Percentiles rank a stretch among this genome's conserved stretches.
Conservation (phyloP, 768 basidiomycete genomes). For the Leucogyrophana mollusca region DNA sequence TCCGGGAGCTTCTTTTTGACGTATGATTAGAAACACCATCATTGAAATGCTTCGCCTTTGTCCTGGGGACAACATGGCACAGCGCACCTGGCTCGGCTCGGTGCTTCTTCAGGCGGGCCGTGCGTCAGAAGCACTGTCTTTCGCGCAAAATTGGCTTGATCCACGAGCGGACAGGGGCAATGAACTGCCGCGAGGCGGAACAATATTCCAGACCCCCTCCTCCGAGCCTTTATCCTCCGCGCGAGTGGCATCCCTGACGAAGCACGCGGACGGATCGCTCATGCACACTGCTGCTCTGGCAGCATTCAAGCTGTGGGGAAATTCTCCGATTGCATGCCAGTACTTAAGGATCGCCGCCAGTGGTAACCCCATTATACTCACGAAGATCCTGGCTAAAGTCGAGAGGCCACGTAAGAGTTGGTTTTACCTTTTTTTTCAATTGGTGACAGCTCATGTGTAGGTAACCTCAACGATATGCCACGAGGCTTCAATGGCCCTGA, state of each 20-base stretch:
- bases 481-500: slow-evolving; percentile 36
- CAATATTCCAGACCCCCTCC: slow-evolving; percentile 25
- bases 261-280: slow-evolving; percentile 9
- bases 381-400: slow-evolving; percentile 38
- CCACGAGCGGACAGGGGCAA: slow-evolving; percentile 15
- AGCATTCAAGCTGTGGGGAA: slow-evolving; percentile 38
- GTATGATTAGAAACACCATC: slow-evolving; percentile 29
- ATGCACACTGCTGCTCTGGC: slow-evolving; percentile 42
- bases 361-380: slow-evolving; percentile 33
- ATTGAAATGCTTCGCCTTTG: slow-evolving; percentile 44
- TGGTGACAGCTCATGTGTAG: slow-evolving; percentile 15
- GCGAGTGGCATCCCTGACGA: slow-evolving; percentile 11
- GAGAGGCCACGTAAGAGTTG: slow-evolving; percentile 33
- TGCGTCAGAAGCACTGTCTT: slow-evolving; percentile 38
- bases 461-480: slow-evolving; percentile 26
- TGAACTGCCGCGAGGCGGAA: slow-evolving; percentile 23
- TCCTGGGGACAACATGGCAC: slow-evolving; percentile 39
- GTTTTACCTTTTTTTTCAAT: background rate
- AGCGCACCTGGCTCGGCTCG: slow-evolving; percentile 37
- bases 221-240: slow-evolving; percentile 10
- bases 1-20: too few species aligned
- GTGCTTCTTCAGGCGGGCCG: slow-evolving; percentile 35
- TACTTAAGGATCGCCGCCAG: slow-evolving; percentile 37
- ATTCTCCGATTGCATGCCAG: slow-evolving; percentile 36
- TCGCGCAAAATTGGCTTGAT: slow-evolving; percentile 32